Percentiles rank a stretch among this genome's conserved stretches.
phyloP scores from a whole-genome alignment of 148 eudicot genomes.

The Persicaria tinctoria region DNA sequence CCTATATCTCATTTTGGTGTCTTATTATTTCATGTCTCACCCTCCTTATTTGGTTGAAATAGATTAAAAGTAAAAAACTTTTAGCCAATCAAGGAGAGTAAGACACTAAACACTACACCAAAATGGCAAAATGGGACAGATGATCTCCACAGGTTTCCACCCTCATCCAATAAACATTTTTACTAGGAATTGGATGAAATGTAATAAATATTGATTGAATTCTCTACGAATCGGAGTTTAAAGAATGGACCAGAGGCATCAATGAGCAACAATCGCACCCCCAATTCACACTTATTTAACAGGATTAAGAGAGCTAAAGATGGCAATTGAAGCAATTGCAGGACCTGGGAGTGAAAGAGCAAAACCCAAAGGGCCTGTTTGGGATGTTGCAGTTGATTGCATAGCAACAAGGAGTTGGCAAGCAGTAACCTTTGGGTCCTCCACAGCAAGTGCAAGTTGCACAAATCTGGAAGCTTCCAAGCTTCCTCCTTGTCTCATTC shows the following conservation, averaged over 20 bases:
- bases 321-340: conserved; percentile 96
- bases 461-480: conserved; percentile 84
- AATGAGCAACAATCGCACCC: neutral
- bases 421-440: conserved; percentile 58
- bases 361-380: conserved; percentile 92
- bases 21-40: no score
- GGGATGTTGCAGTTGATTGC: conserved; percentile 98
- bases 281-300: neutral
- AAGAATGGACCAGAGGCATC: neutral
- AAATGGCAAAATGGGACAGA: no score
- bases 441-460: conserved; percentile 91
- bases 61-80: no score
- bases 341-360: conserved; percentile 79
- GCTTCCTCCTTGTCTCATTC: conserved; percentile 66
- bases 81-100: no score
- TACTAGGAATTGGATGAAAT: no score
- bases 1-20: no score
- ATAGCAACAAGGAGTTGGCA: conserved; percentile 96
- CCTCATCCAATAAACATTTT: no score
- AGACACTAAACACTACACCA: no score
- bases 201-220: no score
- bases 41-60: no score
- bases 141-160: no score
- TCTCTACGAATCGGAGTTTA: no score
- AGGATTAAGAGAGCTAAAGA: conserved; percentile 21